phyloP scores from a whole-genome alignment of 768 basidiomycete species.

The Rhodosporidiobolus odoratus region DNA sequence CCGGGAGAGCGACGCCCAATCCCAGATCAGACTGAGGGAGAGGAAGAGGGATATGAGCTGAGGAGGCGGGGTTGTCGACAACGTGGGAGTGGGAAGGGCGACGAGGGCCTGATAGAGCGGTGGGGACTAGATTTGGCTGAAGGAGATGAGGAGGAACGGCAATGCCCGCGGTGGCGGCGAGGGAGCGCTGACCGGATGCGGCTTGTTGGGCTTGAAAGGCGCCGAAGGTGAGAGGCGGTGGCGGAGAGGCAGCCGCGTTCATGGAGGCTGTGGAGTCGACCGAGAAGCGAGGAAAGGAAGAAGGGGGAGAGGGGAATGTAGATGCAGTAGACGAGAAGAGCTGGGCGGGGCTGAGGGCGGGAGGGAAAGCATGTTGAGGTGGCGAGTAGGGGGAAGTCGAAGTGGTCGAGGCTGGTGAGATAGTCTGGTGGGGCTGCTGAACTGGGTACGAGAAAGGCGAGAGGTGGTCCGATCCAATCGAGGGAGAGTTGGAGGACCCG shows the following conservation, averaged over 20 bases:
- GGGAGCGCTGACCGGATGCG: not conserved
- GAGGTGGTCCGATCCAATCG: not conserved
- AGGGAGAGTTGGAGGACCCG: not conserved
- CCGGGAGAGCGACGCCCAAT: too few relatives aligned
- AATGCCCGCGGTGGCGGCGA: conserved; percentile 27
- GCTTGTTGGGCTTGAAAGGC: not conserved
- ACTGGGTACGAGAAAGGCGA: not conserved
- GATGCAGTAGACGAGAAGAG: not conserved
- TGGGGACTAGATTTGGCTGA: not conserved
- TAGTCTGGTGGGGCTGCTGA: not conserved
- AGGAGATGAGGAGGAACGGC: conserved; percentile 7
- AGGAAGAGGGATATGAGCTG: too few relatives aligned
- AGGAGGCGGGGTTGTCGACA: not conserved
- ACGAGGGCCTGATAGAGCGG: not conserved
- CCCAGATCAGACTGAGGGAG: too few relatives aligned
- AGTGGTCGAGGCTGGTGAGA: conserved; percentile 15
- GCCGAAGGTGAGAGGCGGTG: not conserved
- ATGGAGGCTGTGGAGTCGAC: not conserved
- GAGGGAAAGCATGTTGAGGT: not conserved
- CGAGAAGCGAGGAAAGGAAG: not conserved
- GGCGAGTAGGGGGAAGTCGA: not conserved
- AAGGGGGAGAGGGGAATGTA: not conserved
- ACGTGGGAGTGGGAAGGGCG: not conserved
- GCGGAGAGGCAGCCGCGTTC: not conserved
- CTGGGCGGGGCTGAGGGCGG: not conserved